These are phyloP conservation scores for Boletellus ananas DNA, from an alignment of 768 basidiomycete genomes.

Conservation along the genomic window DNA sequence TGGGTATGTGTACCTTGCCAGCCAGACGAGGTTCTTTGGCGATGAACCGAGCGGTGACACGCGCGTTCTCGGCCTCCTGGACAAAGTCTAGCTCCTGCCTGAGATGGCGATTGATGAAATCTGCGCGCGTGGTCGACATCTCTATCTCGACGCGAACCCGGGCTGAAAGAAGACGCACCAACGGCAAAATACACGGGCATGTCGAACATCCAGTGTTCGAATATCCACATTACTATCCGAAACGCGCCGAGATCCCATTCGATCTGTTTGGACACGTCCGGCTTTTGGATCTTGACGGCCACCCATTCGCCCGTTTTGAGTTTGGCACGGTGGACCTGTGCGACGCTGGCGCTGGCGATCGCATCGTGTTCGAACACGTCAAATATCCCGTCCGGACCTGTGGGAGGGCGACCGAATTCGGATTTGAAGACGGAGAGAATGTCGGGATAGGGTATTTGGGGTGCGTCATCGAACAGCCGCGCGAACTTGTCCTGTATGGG, in stretches of 20 bases:
- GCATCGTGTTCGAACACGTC: constrained; percentile 73
- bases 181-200: constrained; percentile 79
- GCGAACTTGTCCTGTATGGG: constrained; percentile 82
- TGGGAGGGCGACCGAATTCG: constrained; percentile 65
- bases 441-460: constrained; percentile 72
- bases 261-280: constrained; percentile 80
- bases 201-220: constrained; percentile 78
- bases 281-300: constrained; percentile 93
- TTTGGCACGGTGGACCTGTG: constrained; percentile 86
- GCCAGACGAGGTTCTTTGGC: constrained; percentile 65
- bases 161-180: constrained; percentile 41
- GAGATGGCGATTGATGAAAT: constrained; percentile 78
- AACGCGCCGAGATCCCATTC: constrained; percentile 78
- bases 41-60: constrained; percentile 63
- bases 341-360: constrained; percentile 85
- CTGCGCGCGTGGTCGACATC: constrained; percentile 30
- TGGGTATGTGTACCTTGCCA: constrained; percentile 74
- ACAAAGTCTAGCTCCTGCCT: constrained; percentile 80
- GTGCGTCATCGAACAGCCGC: constrained; percentile 84
- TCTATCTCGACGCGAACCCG: background rate
- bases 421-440: constrained; percentile 62
- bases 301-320: constrained; percentile 60
- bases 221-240: constrained; percentile 73
- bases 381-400: constrained; percentile 71
- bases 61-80: constrained; percentile 75